These are phyloP conservation scores for Eucalyptus polybractea DNA, from an alignment of 345 rosid genomes.

Conservation along the genomic window DNA sequence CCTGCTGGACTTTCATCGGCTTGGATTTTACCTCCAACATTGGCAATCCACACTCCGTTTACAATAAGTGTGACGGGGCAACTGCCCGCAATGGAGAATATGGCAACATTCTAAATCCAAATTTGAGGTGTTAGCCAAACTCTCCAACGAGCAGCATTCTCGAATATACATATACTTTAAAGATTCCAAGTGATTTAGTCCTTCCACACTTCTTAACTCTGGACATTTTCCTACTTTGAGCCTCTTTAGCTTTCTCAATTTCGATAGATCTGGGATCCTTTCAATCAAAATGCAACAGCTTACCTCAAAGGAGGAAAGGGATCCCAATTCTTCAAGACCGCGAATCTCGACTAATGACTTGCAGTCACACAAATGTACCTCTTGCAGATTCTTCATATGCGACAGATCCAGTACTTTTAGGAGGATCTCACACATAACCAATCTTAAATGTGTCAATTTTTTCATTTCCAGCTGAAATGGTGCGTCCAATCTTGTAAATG, in stretches of 20 bases:
- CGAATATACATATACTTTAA: neutral
- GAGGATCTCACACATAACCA: too few relatives aligned
- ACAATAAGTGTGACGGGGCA: neutral
- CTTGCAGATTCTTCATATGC: neutral
- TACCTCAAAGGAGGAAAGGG: neutral
- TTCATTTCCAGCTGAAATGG: neutral
- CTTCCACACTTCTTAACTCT: neutral
- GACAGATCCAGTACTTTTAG: neutral
- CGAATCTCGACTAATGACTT: neutral
- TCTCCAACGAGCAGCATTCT: neutral
- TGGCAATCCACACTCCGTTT: neutral
- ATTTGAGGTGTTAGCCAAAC: neutral
- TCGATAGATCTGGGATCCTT: neutral
- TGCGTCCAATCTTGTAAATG: neutral
- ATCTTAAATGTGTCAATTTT: neutral
- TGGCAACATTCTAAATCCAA: neutral
- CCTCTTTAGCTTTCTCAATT: neutral
- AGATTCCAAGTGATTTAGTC: neutral
- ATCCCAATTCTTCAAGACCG: neutral
- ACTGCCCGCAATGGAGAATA: neutral
- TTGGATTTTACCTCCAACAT: neutral
- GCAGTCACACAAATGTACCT: neutral
- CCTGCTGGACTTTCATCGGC: neutral
- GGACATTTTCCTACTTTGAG: neutral
- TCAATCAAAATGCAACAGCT: neutral